Evolutionary conservation across 1,284 basidiomycete genomes (phyloP), one percentile per base, ranked within the genome.

Genomic region (Gomphus bonarii): DNA sequence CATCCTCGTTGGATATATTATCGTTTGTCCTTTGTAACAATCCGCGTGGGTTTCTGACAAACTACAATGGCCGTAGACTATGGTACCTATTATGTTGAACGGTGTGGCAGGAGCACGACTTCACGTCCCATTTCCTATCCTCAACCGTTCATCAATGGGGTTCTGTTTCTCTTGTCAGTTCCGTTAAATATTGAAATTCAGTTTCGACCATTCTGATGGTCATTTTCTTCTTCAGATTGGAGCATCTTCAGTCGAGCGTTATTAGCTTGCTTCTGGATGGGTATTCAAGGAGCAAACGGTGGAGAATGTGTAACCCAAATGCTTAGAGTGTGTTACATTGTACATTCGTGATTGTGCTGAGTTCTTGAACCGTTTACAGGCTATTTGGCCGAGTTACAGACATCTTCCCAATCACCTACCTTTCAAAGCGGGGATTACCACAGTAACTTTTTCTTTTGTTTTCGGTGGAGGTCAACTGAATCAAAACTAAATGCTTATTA

Each of bases 211-310:
- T 6, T n/a, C 33, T 35, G 14, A 40, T 18, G 47, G 14, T 36
- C 16, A 31, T 20, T 10, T 7, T 43, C 43, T 10, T 42, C 28
- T 46, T 64, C 63, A 10, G 65, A 85, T 65, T 88, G 88, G 67
- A 82, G 79, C 60, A 84, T 91, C 54, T 68, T 91, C 59, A 86
- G 84, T 57, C 79, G 88, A 14, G 77, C 82, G 50, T 72, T 88
- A 38, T 76, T 89, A n/a, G 76, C 85, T 14, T 81, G 85, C 77
- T 84, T 89, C 70, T 91, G 87, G 87, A 84, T 84, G 58, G 80
- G 80, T n/a, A 75, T 83, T 56, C 78, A 58, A 80, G 68, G 65
- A 67, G 3, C 67, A 63, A 79, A 75, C 1, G 82, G 82, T 2
- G 81, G 80, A 18, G 78, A 85, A 67, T 81, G 79, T 61, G 70